phyloP scores from a whole-genome alignment of 345 rosid species.

The Bretschneidera sinensis region DNA sequence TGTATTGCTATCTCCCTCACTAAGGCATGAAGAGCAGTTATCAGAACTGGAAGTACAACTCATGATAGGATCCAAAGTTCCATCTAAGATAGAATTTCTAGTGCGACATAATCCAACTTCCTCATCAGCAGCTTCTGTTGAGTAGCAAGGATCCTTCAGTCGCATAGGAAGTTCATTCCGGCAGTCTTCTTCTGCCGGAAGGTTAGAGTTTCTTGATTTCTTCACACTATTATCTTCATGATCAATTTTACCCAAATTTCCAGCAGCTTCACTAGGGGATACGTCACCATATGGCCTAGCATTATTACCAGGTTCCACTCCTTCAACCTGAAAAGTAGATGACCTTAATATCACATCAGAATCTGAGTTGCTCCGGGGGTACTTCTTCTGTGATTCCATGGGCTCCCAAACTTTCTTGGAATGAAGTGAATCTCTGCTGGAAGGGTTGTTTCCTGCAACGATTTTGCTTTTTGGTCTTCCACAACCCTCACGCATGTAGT shows the following conservation, averaged over 20 bases:
- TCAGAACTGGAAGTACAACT: slow-evolving; percentile 70
- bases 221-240: slow-evolving; percentile 19
- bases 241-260: slow-evolving; percentile 34
- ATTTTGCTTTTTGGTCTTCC: slow-evolving; percentile 57
- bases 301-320: slow-evolving; percentile 25
- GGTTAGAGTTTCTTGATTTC: slow-evolving; percentile 21
- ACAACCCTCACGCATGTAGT: slow-evolving; percentile 40
- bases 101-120: slow-evolving; percentile 29
- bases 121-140: slow-evolving; percentile 33
- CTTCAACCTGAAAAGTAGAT: slow-evolving; percentile 40
- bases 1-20: slow-evolving; percentile 79
- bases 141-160: slow-evolving; percentile 25
- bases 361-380: slow-evolving; percentile 59
- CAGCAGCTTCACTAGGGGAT: slow-evolving; percentile 38
- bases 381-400: slow-evolving; percentile 56
- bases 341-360: slow-evolving; percentile 48
- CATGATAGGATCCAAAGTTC: slow-evolving; percentile 37
- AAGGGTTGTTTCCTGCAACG: slow-evolving; percentile 25
- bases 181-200: slow-evolving; percentile 29
- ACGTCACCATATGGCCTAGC: slow-evolving; percentile 36
- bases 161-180: slow-evolving; percentile 30
- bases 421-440: slow-evolving; percentile 38
- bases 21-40: slow-evolving; percentile 81
- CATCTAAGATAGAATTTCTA: slow-evolving; percentile 19
- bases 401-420: slow-evolving; percentile 80